Percentiles rank a stretch among this genome's conserved stretches.
phyloP scores from a whole-genome alignment of 768 basidiomycete species.

The Dentipellis sp. region DNA sequence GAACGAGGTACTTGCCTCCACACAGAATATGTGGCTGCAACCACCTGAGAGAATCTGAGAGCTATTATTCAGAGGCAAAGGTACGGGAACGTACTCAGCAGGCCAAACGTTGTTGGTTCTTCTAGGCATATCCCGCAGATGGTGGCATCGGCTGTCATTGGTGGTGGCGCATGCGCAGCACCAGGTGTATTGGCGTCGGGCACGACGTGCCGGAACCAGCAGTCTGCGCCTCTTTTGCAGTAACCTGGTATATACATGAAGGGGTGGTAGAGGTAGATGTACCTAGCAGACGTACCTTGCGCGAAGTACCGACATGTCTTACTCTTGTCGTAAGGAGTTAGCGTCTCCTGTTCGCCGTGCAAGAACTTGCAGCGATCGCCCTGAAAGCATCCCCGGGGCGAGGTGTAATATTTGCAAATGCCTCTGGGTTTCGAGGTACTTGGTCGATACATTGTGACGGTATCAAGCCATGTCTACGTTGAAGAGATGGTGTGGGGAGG shows the following conservation, averaged over 20 bases:
- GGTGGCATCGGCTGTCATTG: constrained; percentile 34
- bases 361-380: constrained; percentile 70
- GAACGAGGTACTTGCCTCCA: constrained; percentile 35
- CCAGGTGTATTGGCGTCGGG: constrained; percentile 6
- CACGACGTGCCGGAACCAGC: constrained; percentile 65
- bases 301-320: constrained; percentile 64
- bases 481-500: background rate
- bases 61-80: background rate
- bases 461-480: constrained; percentile 9
- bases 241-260: constrained; percentile 36
- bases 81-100: constrained; percentile 39
- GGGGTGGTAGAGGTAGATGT: background rate
- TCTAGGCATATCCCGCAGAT: constrained; percentile 71
- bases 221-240: constrained; percentile 58
- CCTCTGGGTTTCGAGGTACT: constrained; percentile 65
- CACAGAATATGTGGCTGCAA: constrained; percentile 75
- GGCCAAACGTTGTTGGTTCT: constrained; percentile 56
- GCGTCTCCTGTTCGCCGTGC: constrained; percentile 41
- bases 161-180: background rate
- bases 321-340: constrained; percentile 63
- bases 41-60: constrained; percentile 32
- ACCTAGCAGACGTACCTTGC: constrained; percentile 31
- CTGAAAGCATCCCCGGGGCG: constrained; percentile 59
- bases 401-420: constrained; percentile 57
- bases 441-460: constrained; percentile 32